These are phyloP conservation scores for Stereocaulon alpinum DNA, from an alignment of 495 filamentous ascomycete species.

Conservation along the genomic window DNA sequence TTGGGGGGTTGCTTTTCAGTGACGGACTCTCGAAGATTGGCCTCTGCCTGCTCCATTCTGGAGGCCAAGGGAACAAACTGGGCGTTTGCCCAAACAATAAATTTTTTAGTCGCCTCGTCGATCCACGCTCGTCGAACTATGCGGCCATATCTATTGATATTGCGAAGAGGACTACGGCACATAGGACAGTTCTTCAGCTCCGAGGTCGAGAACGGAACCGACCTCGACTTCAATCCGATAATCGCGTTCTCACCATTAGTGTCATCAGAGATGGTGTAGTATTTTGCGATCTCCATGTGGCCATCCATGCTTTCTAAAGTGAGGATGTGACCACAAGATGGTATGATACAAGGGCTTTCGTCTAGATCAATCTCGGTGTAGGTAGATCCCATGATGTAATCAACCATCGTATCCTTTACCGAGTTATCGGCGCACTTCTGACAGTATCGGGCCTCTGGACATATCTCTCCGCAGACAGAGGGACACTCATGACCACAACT, in stretches of 20 bases:
- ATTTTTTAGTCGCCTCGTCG: slow-evolving; percentile 59
- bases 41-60: slow-evolving; percentile 28
- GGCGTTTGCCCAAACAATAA: slow-evolving; percentile 43
- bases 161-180: slow-evolving; percentile 53
- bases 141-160: slow-evolving; percentile 55
- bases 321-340: slow-evolving; percentile 56
- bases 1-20: not conserved
- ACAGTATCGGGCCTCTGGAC: slow-evolving; percentile 46
- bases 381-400: slow-evolving; percentile 38
- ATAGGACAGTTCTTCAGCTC: slow-evolving; percentile 47
- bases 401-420: slow-evolving; percentile 39
- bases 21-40: slow-evolving; percentile 19
- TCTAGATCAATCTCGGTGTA: slow-evolving; percentile 51
- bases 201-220: slow-evolving; percentile 40
- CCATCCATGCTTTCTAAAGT: slow-evolving; percentile 54
- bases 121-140: slow-evolving; percentile 53
- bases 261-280: slow-evolving; percentile 36
- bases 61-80: slow-evolving; percentile 41
- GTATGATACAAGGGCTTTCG: slow-evolving; percentile 50
- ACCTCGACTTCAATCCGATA: slow-evolving; percentile 30
- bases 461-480: slow-evolving; percentile 55
- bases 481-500: slow-evolving; percentile 61
- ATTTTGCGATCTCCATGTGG: slow-evolving; percentile 48
- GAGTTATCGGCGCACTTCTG: slow-evolving; percentile 40
- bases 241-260: slow-evolving; percentile 37